Evolutionary conservation across 352 stramenopile genomes (phyloP), one percentile per base, ranked within the genome.

Genomic region (Pythium plurisporium): DNA sequence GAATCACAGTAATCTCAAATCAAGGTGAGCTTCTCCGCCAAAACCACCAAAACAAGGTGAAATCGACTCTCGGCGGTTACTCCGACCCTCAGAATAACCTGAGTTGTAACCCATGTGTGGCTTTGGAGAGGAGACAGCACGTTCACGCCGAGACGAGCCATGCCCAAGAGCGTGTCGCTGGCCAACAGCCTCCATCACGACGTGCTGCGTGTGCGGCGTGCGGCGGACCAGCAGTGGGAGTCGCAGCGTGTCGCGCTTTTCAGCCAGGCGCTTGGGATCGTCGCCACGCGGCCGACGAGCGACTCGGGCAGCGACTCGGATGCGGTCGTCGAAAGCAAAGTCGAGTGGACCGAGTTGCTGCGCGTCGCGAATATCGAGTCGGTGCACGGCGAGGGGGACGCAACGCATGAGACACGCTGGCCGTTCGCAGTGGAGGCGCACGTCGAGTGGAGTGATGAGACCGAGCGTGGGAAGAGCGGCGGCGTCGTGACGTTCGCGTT

Each of bases 161-260:
- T 57, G 60, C 8, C 49, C 27, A 55, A 50, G 31, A 27, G 4
- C 26, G 51, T 68, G 19, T 41, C 60, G 40, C 48, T 68, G 6
- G 60, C 60, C 29, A 68, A 68, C 38, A 60, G 54, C 36, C 54
- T 68, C 34, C 55, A 63, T 23, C 60, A 59, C 30, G 54, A 53
- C 27, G 38, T 34, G 36, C 20, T 68, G 29, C 53, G 51, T n/a
- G 20, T 62, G 27, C 34, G 45, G 11, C 14, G n/a, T 26, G 31
- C 30, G 36, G n/a, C 38, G n/a, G 19, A 27, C 19, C 23, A 26
- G n/a, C 38, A 29, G 6, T 55, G 59, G 41, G 27, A 57, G 22
- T 27, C 45, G 25, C 45, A 27, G 8, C 26, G 27, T n/a, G 25
- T 57, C 37, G 60, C 54, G 45, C 59, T 67, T 7, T 67, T 62